Evolutionary conservation across 495 filamentous ascomycete genomes (phyloP).

Genomic region (Penicillium goetzii): DNA sequence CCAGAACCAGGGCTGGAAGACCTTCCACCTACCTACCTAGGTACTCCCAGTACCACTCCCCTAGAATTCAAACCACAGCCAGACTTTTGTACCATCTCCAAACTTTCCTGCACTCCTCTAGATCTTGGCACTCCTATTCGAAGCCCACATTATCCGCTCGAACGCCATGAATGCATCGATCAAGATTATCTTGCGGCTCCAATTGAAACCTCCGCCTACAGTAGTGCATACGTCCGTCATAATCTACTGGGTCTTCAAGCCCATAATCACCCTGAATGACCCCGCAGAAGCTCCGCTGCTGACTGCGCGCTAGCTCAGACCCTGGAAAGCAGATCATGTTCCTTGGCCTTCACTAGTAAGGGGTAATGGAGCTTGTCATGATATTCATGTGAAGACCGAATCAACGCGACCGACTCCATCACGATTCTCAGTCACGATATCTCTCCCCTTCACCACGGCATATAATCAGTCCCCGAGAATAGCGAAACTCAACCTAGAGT

Average conservation of each 20-base stretch:
- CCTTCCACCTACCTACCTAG: too few species aligned
- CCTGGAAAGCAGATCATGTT: background rate
- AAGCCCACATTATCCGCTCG: background rate
- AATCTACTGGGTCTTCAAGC: background rate
- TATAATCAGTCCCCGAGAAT: conserved; percentile 14
- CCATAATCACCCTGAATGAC: background rate
- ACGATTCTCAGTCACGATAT: background rate
- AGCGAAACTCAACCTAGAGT: background rate
- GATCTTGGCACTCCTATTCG: background rate
- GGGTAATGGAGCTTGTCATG: background rate
- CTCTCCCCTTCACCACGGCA: background rate
- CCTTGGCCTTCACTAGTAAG: background rate
- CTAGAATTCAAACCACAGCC: too few species aligned
- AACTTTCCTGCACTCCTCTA: background rate
- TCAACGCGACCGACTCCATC: background rate
- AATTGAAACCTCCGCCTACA: background rate
- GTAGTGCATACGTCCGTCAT: background rate
- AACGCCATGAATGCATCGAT: background rate
- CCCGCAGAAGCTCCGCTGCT: background rate
- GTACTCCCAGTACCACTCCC: too few species aligned
- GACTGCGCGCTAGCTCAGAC: background rate
- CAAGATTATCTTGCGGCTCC: conserved; percentile 1
- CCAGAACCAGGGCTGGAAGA: too few species aligned
- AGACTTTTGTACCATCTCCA: background rate
- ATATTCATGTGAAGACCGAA: conserved; percentile 4